Conservation (phyloP, 768 basidiomycete species). For the Xerocomus spinulosus region DNA sequence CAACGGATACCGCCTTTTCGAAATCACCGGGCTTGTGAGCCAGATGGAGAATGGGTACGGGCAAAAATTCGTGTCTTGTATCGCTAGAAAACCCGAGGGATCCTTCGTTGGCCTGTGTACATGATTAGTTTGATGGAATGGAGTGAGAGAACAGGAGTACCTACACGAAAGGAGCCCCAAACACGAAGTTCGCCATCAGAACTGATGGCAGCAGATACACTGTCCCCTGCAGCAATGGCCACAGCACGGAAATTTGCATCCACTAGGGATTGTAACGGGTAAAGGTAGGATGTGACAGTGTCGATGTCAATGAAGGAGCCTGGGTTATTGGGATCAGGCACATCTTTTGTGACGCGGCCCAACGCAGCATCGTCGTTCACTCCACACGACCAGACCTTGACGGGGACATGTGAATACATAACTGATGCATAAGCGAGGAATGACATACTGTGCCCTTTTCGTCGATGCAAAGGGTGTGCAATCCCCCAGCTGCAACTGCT, state of each 20-base stretch:
- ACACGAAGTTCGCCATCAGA: slow-evolving; percentile 75
- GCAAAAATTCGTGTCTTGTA: slow-evolving; percentile 61
- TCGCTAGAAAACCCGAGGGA: slow-evolving; percentile 78
- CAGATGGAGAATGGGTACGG: slow-evolving; percentile 55
- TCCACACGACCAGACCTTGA: slow-evolving; percentile 79
- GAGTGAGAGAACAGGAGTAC: slow-evolving; percentile 20
- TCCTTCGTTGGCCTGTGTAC: slow-evolving; percentile 63
- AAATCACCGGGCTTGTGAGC: slow-evolving; percentile 56
- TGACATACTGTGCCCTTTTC: slow-evolving; percentile 80
- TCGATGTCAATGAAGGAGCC: slow-evolving; percentile 53
- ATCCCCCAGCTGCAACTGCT: slow-evolving; percentile 73
- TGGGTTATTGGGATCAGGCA: slow-evolving; percentile 56
- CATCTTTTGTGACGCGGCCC: slow-evolving; percentile 66
- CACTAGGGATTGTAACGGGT: slow-evolving; percentile 63
- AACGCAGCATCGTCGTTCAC: slow-evolving; percentile 88
- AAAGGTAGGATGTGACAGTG: slow-evolving; percentile 49
- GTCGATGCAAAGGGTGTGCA: slow-evolving; percentile 87
- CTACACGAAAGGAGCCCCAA: slow-evolving; percentile 88
- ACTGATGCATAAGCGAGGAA: not conserved
- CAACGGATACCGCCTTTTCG: slow-evolving; percentile 72
- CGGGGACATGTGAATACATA: slow-evolving; percentile 6
- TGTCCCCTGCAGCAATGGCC: slow-evolving; percentile 79
- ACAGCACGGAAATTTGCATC: slow-evolving; percentile 84
- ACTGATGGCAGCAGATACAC: slow-evolving; percentile 80
- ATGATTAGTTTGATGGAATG: not conserved